Percentiles rank a stretch among this genome's conserved stretches.
phyloP scores from a whole-genome alignment of 148 eudicot species.

The Amaranthus hypochondriacus region DNA sequence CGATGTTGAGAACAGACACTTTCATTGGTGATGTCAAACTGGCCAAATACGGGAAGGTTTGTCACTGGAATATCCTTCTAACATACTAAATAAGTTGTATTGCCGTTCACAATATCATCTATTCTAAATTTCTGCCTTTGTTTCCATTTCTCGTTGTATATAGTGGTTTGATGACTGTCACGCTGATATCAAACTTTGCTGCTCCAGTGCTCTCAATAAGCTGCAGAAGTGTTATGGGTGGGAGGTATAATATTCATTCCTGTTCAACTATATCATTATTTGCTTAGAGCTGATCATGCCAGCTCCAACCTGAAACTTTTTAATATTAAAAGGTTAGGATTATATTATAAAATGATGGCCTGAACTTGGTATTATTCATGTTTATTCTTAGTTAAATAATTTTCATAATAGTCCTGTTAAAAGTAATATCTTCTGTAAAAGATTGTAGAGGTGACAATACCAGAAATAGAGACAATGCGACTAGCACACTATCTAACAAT shows the following conservation, averaged over 20 bases:
- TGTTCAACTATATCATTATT: neutral
- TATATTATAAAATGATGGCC: too few species aligned
- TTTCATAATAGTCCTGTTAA: constrained; percentile 14
- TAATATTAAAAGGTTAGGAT: too few species aligned
- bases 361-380: too few species aligned
- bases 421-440: constrained; percentile 20
- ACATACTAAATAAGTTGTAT: neutral
- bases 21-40: constrained; percentile 45
- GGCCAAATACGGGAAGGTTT: constrained; percentile 77
- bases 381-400: neutral
- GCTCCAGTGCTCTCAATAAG: constrained; percentile 54
- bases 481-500: constrained; percentile 89
- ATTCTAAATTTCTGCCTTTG: neutral
- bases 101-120: neutral
- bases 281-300: neutral
- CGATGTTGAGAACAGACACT: constrained; percentile 50
- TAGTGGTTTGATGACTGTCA: constrained; percentile 94
- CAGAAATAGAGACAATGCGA: constrained; percentile 89
- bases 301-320: too few species aligned
- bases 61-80: constrained; percentile 10
- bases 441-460: constrained; percentile 81
- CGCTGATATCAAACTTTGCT: constrained; percentile 58
- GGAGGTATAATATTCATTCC: constrained; percentile 52
- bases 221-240: constrained; percentile 69
- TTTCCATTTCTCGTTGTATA: constrained; percentile 3